Evolutionary conservation across 768 basidiomycete species (phyloP), one percentile per base, ranked within the genome.

Genomic region (Kwoniella sp.): DNA sequence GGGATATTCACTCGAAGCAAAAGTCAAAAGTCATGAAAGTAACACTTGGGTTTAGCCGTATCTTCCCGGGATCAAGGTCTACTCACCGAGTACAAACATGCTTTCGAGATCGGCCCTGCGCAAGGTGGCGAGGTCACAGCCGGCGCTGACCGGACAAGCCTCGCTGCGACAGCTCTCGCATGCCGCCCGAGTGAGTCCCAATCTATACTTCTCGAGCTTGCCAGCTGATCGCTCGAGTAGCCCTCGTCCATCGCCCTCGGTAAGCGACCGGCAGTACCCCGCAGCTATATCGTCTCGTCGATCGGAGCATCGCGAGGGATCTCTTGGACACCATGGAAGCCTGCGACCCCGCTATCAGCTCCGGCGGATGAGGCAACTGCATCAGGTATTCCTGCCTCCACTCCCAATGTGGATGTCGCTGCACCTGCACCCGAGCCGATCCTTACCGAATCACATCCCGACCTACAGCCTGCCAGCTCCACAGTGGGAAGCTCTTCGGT

Each of bases 271-370:
- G 46, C 36, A 15, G 3, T 50, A 26, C 17, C 28, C 49, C 12
- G 49, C 46, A 12, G 37, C 34, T 5, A 5, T 25, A 8, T 5
- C 40, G 5, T 52, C n/a, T n/a, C n/a, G n/a, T n/a, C n/a, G n/a
- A n/a, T 46, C 6, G 46, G 26, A 6, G 23, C 42, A 8, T 29
- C 49, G 8, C 34, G 60, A 29, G 29, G 57, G 11, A 15, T 59
- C 5, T 64, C 62, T n/a, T 61, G 59, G 59, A 58, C 59, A 32
- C 53, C 59, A 56, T 61, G 59, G 62, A 32, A 32, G 37, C n/a
- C 46, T 8, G 15, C 59, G 8, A 38, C 58, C 15, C 45, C 58
- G 17, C 10, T 25, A 6, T 3, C 50, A 5, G 22, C 44, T n/a
- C 14, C 27, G 9, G 25, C n/a, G 3, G 43, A 45, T 5, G 53